Evolutionary conservation across 1,139 yeast species (phyloP).

Genomic region (Yamadazyma friedrichii): DNA sequence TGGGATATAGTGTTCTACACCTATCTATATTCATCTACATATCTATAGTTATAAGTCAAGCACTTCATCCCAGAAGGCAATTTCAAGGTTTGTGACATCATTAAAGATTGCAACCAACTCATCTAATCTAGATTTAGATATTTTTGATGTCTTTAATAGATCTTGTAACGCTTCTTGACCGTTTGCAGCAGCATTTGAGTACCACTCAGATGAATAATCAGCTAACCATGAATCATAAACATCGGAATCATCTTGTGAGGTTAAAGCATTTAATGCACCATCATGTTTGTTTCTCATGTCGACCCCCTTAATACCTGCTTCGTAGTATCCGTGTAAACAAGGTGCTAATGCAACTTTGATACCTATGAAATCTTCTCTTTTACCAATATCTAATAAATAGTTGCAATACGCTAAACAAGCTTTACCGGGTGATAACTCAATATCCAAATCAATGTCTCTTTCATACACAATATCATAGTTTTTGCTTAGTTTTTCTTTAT

Average conservation of each 20-base stretch:
- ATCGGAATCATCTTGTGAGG: slow-evolving; percentile 17
- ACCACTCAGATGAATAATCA: slow-evolving; percentile 61
- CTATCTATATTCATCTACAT: no score
- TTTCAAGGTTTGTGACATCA: slow-evolving; percentile 58
- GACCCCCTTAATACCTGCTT: slow-evolving; percentile 40
- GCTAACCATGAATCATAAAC: slow-evolving; percentile 58
- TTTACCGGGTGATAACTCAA: slow-evolving; percentile 46
- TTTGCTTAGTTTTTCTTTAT: slow-evolving; percentile 47
- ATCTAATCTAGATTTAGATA: slow-evolving; percentile 42
- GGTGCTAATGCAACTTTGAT: slow-evolving; percentile 72
- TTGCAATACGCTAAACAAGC: slow-evolving; percentile 63
- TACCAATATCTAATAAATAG: slow-evolving; percentile 55
- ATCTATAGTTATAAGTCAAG: slow-evolving; percentile 9
- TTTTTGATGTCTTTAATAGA: slow-evolving; percentile 25
- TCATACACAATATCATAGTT: slow-evolving; percentile 46
- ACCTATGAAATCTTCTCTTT: slow-evolving; percentile 57
- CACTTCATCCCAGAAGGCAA: slow-evolving; percentile 62
- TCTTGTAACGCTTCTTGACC: slow-evolving; percentile 52
- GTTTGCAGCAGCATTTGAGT: slow-evolving; percentile 45
- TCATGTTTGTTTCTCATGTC: slow-evolving; percentile 13
- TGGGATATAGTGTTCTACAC: no score
- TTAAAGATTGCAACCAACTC: slow-evolving; percentile 57
- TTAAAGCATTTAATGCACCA: slow-evolving; percentile 11
- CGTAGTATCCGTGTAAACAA: slow-evolving; percentile 71
- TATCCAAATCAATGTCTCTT: slow-evolving; percentile 39